These are phyloP conservation scores for Schwanniomyces etchellsii DNA, from an alignment of 1,139 yeast genomes.

Conservation along the genomic window DNA sequence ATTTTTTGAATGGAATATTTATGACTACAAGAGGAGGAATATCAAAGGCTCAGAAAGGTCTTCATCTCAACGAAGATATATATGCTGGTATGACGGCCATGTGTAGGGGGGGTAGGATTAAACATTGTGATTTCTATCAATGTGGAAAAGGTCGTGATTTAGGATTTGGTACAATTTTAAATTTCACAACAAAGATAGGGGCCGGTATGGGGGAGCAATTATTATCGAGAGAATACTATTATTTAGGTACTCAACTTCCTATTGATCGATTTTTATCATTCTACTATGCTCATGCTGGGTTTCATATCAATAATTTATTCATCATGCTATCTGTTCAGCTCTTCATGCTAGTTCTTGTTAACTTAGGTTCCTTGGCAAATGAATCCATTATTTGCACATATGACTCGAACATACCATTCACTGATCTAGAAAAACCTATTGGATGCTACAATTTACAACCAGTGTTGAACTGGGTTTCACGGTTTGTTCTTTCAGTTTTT, in stretches of 20 bases:
- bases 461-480: slow-evolving; percentile 44
- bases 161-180: slow-evolving; percentile 49
- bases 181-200: slow-evolving; percentile 51
- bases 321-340: slow-evolving; percentile 44
- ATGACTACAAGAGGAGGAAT: slow-evolving; percentile 56
- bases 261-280: slow-evolving; percentile 48
- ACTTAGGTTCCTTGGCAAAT: slow-evolving; percentile 42
- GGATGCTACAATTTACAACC: slow-evolving; percentile 48
- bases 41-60: slow-evolving; percentile 50
- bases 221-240: slow-evolving; percentile 48
- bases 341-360: slow-evolving; percentile 40
- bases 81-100: slow-evolving; percentile 54
- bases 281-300: slow-evolving; percentile 54
- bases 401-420: slow-evolving; percentile 39
- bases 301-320: slow-evolving; percentile 48
- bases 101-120: slow-evolving; percentile 48
- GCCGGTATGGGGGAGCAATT: slow-evolving; percentile 59
- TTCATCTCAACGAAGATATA: slow-evolving; percentile 51
- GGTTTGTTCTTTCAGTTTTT: slow-evolving; percentile 45
- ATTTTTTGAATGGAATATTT: slow-evolving; percentile 42
- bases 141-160: slow-evolving; percentile 56
- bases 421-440: slow-evolving; percentile 38
- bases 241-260: slow-evolving; percentile 43
- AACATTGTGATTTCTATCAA: slow-evolving; percentile 52
- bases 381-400: slow-evolving; percentile 44